These are phyloP conservation scores for Botryotinia narcissicola DNA, from an alignment of 2,329 filamentous ascomycete genomes.

Conservation along the genomic window DNA sequence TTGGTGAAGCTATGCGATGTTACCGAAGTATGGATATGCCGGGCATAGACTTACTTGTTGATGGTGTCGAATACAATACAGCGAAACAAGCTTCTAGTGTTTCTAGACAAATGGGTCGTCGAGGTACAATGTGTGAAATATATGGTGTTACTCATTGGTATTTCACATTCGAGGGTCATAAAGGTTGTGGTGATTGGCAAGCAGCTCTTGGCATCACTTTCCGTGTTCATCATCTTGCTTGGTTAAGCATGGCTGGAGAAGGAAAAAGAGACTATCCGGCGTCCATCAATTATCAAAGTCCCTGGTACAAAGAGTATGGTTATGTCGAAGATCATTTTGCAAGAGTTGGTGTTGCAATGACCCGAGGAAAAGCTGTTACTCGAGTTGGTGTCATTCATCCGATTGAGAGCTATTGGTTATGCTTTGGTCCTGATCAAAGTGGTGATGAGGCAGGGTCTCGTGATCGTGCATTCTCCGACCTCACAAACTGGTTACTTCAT, in stretches of 20 bases:
- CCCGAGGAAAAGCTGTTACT: conserved; percentile 36
- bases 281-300: conserved; percentile 38
- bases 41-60: conserved; percentile 38
- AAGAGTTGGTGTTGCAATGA: conserved; percentile 37
- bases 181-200: conserved; percentile 40
- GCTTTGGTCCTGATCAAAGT: conserved; percentile 36
- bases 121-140: conserved; percentile 37
- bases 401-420: conserved; percentile 40
- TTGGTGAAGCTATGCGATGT: conserved; percentile 40
- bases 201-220: conserved; percentile 40
- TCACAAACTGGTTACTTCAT: conserved; percentile 36
- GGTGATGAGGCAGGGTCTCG: conserved; percentile 32
- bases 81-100: conserved; percentile 39
- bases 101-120: conserved; percentile 35
- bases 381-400: conserved; percentile 39
- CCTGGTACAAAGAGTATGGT: conserved; percentile 39
- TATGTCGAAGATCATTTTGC: conserved; percentile 39
- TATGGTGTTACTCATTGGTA: conserved; percentile 39
- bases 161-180: conserved; percentile 40
- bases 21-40: conserved; percentile 38
- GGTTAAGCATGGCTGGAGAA: conserved; percentile 40
- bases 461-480: conserved; percentile 34
- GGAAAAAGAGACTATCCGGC: conserved; percentile 39
- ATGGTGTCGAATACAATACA: conserved; percentile 39
- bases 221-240: conserved; percentile 38